Conservation (phyloP, 176 grass and related monocot species). For the Musa itinerans region DNA sequence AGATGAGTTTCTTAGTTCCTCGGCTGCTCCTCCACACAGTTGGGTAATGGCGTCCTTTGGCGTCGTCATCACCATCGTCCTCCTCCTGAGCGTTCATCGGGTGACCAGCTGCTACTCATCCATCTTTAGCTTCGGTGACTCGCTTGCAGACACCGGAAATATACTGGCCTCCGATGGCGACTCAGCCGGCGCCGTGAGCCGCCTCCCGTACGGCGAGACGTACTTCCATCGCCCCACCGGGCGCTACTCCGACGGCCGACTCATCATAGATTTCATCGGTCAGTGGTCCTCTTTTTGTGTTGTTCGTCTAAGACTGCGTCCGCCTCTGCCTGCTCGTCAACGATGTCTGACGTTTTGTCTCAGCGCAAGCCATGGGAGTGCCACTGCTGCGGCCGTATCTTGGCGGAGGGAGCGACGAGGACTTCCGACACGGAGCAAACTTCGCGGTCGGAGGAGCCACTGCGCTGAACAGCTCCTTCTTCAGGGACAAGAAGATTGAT, state of each 20-base stretch:
- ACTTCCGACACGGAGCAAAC: conserved; percentile 58
- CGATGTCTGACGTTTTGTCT: not conserved
- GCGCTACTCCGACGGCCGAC: conserved; percentile 58
- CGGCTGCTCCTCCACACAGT: no score
- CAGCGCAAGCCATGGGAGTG: conserved; percentile 45
- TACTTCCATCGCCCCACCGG: conserved; percentile 69
- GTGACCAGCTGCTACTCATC: conserved; percentile 29
- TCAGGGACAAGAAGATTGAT: conserved; percentile 33
- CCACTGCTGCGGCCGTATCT: conserved; percentile 48
- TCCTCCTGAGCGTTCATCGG: not conserved
- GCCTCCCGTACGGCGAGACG: conserved; percentile 56
- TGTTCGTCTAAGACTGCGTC: no score
- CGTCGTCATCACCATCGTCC: not conserved
- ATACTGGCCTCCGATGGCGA: conserved; percentile 30
- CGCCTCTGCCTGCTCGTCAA: no score
- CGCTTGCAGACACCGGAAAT: conserved; percentile 67
- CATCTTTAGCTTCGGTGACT: conserved; percentile 68
- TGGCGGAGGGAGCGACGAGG: conserved; percentile 23
- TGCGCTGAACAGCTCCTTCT: conserved; percentile 45
- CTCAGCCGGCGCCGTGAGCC: conserved; percentile 24
- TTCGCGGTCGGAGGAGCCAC: conserved; percentile 70
- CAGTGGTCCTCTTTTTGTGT: not conserved
- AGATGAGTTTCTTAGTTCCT: no score
- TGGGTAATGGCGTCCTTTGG: not conserved
- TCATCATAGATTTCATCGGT: conserved; percentile 74